A percentile compares a stretch with the other conserved stretches of the same genome.
Evolutionary conservation across 2,329 filamentous ascomycete genomes (phyloP).

Genomic region (Ophiostoma tasmaniense): DNA sequence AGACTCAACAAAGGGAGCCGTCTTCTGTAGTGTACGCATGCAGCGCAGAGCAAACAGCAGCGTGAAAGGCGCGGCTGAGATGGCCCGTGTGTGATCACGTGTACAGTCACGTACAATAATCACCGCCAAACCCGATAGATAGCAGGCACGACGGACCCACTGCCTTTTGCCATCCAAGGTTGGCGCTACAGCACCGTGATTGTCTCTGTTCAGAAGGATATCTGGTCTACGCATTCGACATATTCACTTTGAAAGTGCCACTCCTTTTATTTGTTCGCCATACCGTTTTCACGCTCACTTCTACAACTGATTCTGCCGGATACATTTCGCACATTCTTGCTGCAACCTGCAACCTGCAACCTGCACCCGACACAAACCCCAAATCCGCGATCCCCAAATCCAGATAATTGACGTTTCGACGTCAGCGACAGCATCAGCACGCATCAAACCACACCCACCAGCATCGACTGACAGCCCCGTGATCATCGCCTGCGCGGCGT

Average conservation of each 20-base stretch:
- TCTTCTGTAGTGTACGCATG: neutral
- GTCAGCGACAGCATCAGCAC: neutral
- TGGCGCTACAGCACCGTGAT: neutral
- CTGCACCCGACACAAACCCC: neutral
- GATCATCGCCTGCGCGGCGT: neutral
- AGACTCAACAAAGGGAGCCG: neutral
- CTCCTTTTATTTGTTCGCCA: neutral
- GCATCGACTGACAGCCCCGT: neutral
- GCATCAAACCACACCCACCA: neutral
- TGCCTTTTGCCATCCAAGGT: neutral
- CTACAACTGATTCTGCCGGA: neutral
- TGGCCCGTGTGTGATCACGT: constrained; percentile 8
- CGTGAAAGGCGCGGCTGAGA: constrained; percentile 13
- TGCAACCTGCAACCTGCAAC: neutral
- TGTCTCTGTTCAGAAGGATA: too few species aligned
- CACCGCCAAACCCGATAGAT: neutral
- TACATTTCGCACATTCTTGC: neutral
- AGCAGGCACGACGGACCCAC: too few species aligned
- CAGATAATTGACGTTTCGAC: neutral
- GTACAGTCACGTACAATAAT: neutral
- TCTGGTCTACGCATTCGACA: neutral
- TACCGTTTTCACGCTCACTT: neutral
- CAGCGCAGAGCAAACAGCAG: neutral
- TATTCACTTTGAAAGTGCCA: neutral
- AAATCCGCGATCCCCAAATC: neutral